A percentile compares a stretch with the other conserved stretches of the same genome.
These are phyloP conservation scores for Taxawa tesnikishii DNA, from an alignment of 2,329 filamentous ascomycete genomes.

Conservation along the genomic window DNA sequence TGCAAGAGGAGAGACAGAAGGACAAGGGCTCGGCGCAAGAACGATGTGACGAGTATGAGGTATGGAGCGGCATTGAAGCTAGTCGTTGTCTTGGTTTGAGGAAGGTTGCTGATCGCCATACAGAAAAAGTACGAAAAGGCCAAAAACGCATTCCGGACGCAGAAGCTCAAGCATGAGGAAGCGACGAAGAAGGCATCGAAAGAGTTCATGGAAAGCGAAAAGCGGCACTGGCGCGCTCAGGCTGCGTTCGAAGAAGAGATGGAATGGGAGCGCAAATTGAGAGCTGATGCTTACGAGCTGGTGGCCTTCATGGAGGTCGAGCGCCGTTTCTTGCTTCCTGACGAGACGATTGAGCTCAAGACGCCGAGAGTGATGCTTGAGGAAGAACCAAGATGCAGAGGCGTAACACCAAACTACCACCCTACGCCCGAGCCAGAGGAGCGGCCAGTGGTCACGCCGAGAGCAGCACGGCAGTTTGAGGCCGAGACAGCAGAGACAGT, in stretches of 20 bases:
- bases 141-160: conserved; percentile 11
- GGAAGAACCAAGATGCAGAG: no score
- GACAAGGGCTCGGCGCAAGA: conserved; percentile 56
- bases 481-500: no score
- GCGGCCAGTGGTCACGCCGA: background rate
- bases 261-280: conserved; percentile 41
- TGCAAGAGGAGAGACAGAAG: conserved; percentile 52
- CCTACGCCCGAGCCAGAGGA: no score
- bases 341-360: no score
- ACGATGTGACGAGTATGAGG: conserved; percentile 12
- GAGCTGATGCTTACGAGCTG: conserved; percentile 58
- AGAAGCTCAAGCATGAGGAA: conserved; percentile 26
- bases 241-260: conserved; percentile 55
- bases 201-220: conserved; percentile 51
- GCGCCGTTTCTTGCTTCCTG: conserved; percentile 35
- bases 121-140: conserved; percentile 12
- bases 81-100: background rate
- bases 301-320: conserved; percentile 67
- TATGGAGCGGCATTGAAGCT: conserved; percentile 2
- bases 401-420: no score
- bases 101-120: conserved; percentile 2
- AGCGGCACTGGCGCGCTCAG: conserved; percentile 40
- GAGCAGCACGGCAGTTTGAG: no score
- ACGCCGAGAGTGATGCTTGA: no score
- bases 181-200: conserved; percentile 20